These are phyloP conservation scores for Trametes villosa DNA, from an alignment of 768 basidiomycete species.

Conservation along the genomic window DNA sequence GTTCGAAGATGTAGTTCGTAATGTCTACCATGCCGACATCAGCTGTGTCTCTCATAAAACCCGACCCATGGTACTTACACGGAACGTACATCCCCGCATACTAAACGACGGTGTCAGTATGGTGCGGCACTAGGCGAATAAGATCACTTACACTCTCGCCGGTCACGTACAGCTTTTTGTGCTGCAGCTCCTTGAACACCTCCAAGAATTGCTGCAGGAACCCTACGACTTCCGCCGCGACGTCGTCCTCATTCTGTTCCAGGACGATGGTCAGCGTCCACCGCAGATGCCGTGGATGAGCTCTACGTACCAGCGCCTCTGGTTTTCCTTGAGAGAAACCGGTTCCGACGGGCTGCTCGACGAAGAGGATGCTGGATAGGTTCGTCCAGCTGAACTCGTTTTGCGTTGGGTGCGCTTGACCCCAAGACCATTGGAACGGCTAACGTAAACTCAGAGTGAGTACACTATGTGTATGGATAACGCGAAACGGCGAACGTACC, in stretches of 20 bases:
- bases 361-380: constrained; percentile 73
- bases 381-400: constrained; percentile 83
- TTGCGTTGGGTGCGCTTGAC: constrained; percentile 62
- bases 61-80: constrained; percentile 40
- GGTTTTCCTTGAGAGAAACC: constrained; percentile 76
- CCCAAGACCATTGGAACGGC: constrained; percentile 70
- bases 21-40: constrained; percentile 53
- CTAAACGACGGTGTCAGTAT: constrained; percentile 38
- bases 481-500: constrained; percentile 42
- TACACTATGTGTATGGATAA: too few species aligned
- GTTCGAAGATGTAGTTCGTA: constrained; percentile 71
- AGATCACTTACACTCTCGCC: constrained; percentile 70
- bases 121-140: background rate
- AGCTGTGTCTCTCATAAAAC: background rate
- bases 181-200: constrained; percentile 74
- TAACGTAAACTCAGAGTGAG: constrained; percentile 28
- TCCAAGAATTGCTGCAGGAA: constrained; percentile 79
- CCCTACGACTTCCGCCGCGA: constrained; percentile 59
- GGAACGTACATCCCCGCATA: constrained; percentile 76
- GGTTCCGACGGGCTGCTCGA: constrained; percentile 82
- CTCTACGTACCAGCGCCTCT: constrained; percentile 45
- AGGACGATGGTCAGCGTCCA: too few species aligned
- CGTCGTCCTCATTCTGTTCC: constrained; percentile 51
- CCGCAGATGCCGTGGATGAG: background rate
- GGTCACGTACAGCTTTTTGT: constrained; percentile 69